Evolutionary conservation across 106 monocot genomes (phyloP).

Genomic region (Allium fistulosum): DNA sequence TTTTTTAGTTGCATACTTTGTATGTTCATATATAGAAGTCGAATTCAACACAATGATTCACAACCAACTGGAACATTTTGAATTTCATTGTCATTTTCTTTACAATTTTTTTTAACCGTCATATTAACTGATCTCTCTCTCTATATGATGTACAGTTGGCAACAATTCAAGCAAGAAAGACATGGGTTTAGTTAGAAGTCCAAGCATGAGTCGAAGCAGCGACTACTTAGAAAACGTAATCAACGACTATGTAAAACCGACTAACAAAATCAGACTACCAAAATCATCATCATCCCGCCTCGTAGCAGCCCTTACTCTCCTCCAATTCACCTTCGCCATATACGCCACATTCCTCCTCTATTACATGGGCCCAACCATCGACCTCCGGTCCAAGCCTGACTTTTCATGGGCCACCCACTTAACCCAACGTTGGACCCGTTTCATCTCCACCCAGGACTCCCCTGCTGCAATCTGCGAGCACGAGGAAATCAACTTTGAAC

Average conservation of each 20-base stretch:
- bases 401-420: slow-evolving; percentile 78
- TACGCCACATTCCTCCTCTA: slow-evolving; percentile 98
- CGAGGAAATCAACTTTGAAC: slow-evolving; percentile 76
- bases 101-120: too few relatives aligned
- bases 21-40: too few relatives aligned
- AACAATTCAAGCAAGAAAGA: too few relatives aligned
- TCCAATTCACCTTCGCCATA: slow-evolving; percentile 81
- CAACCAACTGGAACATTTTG: too few relatives aligned
- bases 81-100: too few relatives aligned
- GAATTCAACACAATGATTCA: too few relatives aligned
- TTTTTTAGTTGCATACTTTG: too few relatives aligned
- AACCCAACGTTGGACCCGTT: slow-evolving; percentile 78
- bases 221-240: slow-evolving; percentile 77
- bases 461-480: slow-evolving; percentile 70
- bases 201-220: slow-evolving; percentile 48
- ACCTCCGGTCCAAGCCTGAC: slow-evolving; percentile 72
- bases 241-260: slow-evolving; percentile 52
- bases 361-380: slow-evolving; percentile 93
- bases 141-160: too few relatives aligned
- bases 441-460: slow-evolving; percentile 21
- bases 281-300: slow-evolving; percentile 47
- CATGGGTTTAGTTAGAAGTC: slow-evolving; percentile 67
- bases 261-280: slow-evolving; percentile 17
- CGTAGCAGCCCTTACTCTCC: slow-evolving; percentile 67
- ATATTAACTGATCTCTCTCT: too few relatives aligned